These are phyloP conservation scores for Dothidotthia symphoricarpi DNA, from an alignment of 2,329 filamentous ascomycete species.

Conservation along the genomic window DNA sequence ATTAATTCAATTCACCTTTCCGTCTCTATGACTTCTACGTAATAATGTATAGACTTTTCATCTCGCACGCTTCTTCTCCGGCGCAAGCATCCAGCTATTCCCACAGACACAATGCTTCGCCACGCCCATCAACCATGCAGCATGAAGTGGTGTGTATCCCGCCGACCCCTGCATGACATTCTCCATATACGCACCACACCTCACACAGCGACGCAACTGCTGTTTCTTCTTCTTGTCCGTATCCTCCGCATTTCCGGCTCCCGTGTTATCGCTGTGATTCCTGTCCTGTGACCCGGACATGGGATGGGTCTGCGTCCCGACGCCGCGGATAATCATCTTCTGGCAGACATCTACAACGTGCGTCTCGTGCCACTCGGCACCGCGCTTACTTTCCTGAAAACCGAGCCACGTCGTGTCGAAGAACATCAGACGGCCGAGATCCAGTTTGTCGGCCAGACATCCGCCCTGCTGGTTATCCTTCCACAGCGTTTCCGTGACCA, in stretches of 20 bases:
- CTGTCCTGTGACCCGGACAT: conserved; percentile 4
- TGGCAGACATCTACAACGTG: conserved; percentile 60
- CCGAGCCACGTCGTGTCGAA: conserved; percentile 69
- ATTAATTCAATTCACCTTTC: no score
- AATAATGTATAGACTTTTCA: no score
- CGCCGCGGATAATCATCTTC: conserved; percentile 47
- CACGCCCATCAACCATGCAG: conserved; percentile 38
- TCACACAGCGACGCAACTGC: conserved; percentile 43
- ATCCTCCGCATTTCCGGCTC: conserved; percentile 3
- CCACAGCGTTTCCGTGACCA: conserved; percentile 46
- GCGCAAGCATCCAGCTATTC: conserved; percentile 39
- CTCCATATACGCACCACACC: conserved; percentile 50
- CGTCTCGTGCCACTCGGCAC: conserved; percentile 60
- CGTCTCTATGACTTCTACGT: no score
- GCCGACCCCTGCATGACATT: conserved; percentile 40
- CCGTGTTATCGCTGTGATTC: conserved; percentile 24
- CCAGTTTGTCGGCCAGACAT: conserved; percentile 58
- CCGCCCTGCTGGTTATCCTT: conserved; percentile 35
- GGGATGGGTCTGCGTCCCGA: conserved; percentile 28
- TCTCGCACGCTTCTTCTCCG: conserved; percentile 20
- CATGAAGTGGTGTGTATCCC: conserved; percentile 32
- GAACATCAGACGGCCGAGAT: conserved; percentile 69
- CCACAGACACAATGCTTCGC: conserved; percentile 43
- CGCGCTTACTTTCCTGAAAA: conserved; percentile 58
- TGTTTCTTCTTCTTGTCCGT: conserved; percentile 17